Base-by-base conservation (phyloP, 1,284 basidiomycete species). In the Hypsizygus ulmarius region DNA sequence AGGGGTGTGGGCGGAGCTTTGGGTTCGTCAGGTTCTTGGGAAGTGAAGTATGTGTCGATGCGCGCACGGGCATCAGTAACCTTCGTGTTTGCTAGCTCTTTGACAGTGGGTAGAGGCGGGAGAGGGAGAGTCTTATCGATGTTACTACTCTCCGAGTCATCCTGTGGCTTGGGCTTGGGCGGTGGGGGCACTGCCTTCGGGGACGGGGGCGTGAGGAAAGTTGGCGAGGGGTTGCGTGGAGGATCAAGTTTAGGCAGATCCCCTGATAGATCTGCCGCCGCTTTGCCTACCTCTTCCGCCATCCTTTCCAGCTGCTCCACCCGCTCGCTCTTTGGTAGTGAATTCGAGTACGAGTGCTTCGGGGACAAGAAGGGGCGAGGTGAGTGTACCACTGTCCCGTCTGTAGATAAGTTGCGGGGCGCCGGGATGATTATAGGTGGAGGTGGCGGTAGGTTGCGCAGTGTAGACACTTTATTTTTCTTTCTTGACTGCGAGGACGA, bases 291-390 rank as follows among this genome's bases (percentile, higher is more conserved):
- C 47, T 75, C 74, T 28, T 78, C 82, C 0, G 82, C 87, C 69
- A 90, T 79, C 59, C 75, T 73, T 64, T 89, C 87, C 40, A 89
- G 68, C 49, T 73, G 69, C 50, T 78, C 77, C 6, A 90, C 84
- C 16, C 78, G 68, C 43, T 78, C 74, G 56, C 79, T 82, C 66
- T 75, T 82, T 15, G 69, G 63, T 12, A 72, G 49, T 1, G 69
- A 68, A 1, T 64, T 64, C 1, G 69, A 64, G 52, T 74, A 77
- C 3, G 77, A 75, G 16, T 73, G 67, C 58, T 81, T 81, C 1
- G 81, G 82, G 0, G 78, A 80, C 25, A 78, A 70, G 52, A 82
- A 69, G 0, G 83, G 83, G 11, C 79, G 73, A 5, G 84, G 83
- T 0, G 82, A 82, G 40, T 78, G 70, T 1, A 84, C 65, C 3